Evolutionary conservation across 2,329 filamentous ascomycete species (phyloP).

Genomic region (Coniosporium tulheliwenetii): DNA sequence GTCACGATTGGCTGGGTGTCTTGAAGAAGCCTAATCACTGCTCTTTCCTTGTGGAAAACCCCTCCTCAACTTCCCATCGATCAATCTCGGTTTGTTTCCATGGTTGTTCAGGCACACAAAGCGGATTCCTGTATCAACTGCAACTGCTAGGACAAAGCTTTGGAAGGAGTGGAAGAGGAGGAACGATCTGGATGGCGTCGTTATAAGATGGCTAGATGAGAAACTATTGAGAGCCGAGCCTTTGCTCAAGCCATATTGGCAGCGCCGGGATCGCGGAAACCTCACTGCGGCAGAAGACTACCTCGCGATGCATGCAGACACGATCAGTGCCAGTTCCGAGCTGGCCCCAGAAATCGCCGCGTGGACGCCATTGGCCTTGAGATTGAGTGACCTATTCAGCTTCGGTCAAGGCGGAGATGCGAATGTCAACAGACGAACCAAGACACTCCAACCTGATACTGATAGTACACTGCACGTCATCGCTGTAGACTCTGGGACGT

Average conservation of each 20-base stretch:
- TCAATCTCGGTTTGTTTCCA: constrained; percentile 14
- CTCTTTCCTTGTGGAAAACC: constrained; percentile 32
- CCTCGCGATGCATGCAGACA: constrained; percentile 26
- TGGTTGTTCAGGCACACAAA: constrained; percentile 15
- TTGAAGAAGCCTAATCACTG: constrained; percentile 21
- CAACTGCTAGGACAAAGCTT: constrained; percentile 19
- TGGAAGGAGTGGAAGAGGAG: constrained; percentile 25
- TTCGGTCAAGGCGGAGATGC: constrained; percentile 38
- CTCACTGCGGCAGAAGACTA: constrained; percentile 21
- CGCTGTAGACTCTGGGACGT: constrained; percentile 25
- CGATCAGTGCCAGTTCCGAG: constrained; percentile 35
- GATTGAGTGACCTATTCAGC: constrained; percentile 34
- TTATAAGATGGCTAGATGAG: constrained; percentile 24
- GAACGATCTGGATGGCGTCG: constrained; percentile 19
- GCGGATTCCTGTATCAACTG: constrained; percentile 20
- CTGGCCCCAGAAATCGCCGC: constrained; percentile 35
- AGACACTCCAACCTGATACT: constrained; percentile 28
- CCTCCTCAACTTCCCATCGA: constrained; percentile 22
- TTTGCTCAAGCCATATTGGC: constrained; percentile 21
- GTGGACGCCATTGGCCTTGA: constrained; percentile 36
- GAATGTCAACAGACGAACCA: constrained; percentile 33
- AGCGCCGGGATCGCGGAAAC: constrained; percentile 19
- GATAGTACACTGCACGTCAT: constrained; percentile 22
- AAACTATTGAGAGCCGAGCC: constrained; percentile 19
- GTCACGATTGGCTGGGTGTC: constrained; percentile 25